Conservation (phyloP, 257 asterid genomes). For the Thymus quinquecostatus region DNA sequence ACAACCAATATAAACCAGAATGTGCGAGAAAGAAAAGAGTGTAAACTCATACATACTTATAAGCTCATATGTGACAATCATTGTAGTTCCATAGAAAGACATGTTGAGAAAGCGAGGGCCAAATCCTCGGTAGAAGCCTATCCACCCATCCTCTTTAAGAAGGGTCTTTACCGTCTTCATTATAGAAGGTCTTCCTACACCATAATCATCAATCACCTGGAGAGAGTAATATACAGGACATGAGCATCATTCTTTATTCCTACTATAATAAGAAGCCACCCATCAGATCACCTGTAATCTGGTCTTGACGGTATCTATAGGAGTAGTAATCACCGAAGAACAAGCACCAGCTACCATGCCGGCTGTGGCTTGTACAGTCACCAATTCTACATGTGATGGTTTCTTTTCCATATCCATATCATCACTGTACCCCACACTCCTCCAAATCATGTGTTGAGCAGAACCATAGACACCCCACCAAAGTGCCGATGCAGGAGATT, state of each 20-base stretch:
- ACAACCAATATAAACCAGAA: background rate
- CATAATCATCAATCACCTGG: slow-evolving; percentile 89
- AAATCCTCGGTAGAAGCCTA: slow-evolving; percentile 88
- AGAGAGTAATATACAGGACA: slow-evolving; percentile 25
- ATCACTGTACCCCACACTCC: slow-evolving; percentile 72
- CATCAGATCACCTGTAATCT: slow-evolving; percentile 70
- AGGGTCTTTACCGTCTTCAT: slow-evolving; percentile 70
- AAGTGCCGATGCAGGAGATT: slow-evolving; percentile 91
- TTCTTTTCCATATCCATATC: slow-evolving; percentile 54
- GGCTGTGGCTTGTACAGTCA: slow-evolving; percentile 80
- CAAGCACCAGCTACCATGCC: slow-evolving; percentile 90
- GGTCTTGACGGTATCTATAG: slow-evolving; percentile 84
- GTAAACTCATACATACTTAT: slow-evolving; percentile 56
- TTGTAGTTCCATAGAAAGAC: slow-evolving; percentile 90
- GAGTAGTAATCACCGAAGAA: slow-evolving; percentile 81
- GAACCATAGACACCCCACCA: slow-evolving; percentile 98
- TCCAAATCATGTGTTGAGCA: slow-evolving; percentile 85
- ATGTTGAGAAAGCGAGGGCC: slow-evolving; percentile 90
- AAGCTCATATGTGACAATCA: slow-evolving; percentile 91
- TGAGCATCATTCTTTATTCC: background rate
- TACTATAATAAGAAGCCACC: background rate
- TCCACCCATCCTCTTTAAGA: slow-evolving; percentile 88
- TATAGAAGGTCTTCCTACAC: slow-evolving; percentile 86
- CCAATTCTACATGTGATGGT: slow-evolving; percentile 77
- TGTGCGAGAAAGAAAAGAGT: too few relatives aligned